Percentiles rank a stretch among this genome's conserved stretches.
These are phyloP conservation scores for Spathaspora gorwiae DNA, from an alignment of 805 yeast species.

Conservation along the genomic window DNA sequence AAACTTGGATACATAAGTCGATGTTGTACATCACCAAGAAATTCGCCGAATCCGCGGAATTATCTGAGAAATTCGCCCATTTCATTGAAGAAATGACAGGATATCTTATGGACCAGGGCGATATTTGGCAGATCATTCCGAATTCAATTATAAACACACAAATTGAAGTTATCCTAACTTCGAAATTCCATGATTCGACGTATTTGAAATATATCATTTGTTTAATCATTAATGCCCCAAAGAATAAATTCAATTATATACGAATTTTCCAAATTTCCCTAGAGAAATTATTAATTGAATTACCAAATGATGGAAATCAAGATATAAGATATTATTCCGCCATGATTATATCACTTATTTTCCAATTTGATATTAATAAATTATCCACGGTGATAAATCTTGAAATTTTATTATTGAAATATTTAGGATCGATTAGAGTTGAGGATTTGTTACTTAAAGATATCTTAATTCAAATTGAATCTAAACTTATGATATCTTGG, in stretches of 20 bases:
- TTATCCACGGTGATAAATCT: slow-evolving; percentile 47
- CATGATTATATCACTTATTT: slow-evolving; percentile 46
- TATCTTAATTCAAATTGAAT: slow-evolving; percentile 56
- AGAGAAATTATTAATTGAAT: slow-evolving; percentile 37
- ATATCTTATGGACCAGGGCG: slow-evolving; percentile 10
- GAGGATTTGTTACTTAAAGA: slow-evolving; percentile 61
- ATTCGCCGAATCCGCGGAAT: slow-evolving; percentile 59
- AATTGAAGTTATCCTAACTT: slow-evolving; percentile 53
- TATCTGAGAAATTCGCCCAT: slow-evolving; percentile 24
- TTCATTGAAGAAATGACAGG: slow-evolving; percentile 23
- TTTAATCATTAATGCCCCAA: slow-evolving; percentile 32
- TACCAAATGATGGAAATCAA: slow-evolving; percentile 16
- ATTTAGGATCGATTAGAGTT: slow-evolving; percentile 55
- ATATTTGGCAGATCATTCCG: slow-evolving; percentile 31
- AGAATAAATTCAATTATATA: slow-evolving; percentile 31
- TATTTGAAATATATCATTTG: slow-evolving; percentile 45
- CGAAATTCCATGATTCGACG: slow-evolving; percentile 39
- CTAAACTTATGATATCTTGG: slow-evolving; percentile 55
- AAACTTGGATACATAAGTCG: slow-evolving; percentile 53
- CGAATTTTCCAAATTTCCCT: slow-evolving; percentile 62
- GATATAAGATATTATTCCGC: slow-evolving; percentile 35
- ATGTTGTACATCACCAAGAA: slow-evolving; percentile 58
- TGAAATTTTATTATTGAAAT: slow-evolving; percentile 34
- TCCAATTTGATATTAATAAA: slow-evolving; percentile 38
- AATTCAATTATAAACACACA: slow-evolving; percentile 53